Evolutionary conservation across 176 grass and related monocot genomes (phyloP).

Genomic region (Juncus effusus): DNA sequence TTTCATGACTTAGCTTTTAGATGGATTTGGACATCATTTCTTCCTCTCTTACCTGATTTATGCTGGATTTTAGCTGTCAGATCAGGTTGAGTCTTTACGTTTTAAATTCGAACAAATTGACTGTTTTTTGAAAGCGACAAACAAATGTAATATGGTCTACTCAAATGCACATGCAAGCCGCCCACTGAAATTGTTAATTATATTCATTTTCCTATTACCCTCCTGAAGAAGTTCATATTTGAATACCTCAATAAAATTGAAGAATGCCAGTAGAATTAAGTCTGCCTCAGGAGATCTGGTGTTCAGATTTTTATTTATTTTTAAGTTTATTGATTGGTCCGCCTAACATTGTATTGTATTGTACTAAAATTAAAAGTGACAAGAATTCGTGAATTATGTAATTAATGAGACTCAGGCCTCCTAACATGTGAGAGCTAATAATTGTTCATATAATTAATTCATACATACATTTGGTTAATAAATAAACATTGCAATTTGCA

Average conservation of each 20-base stretch:
- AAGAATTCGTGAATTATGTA: constrained; percentile 9
- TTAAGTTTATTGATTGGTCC: no score
- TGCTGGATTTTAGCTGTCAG: background rate
- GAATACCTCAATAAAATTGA: no score
- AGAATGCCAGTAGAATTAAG: no score
- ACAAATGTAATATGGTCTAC: background rate
- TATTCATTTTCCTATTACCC: no score
- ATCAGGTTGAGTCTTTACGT: constrained; percentile 18
- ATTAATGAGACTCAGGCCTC: background rate
- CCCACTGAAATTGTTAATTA: background rate
- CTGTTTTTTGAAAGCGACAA: constrained; percentile 16
- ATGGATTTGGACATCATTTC: no score
- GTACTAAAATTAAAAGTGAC: no score
- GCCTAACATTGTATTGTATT: no score
- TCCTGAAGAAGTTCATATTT: no score
- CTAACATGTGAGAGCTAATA: constrained; percentile 17
- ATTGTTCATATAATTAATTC: background rate
- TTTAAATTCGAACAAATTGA: constrained; percentile 7
- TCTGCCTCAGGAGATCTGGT: no score
- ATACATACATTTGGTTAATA: constrained; percentile 10
- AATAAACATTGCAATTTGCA: background rate
- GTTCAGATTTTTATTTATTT: no score
- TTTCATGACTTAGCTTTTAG: no score
- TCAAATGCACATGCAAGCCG: constrained; percentile 13
- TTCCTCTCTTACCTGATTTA: no score